Evolutionary conservation across 352 stramenopile species (phyloP).

Genomic region (Thalassiosira livingstoniorum): DNA sequence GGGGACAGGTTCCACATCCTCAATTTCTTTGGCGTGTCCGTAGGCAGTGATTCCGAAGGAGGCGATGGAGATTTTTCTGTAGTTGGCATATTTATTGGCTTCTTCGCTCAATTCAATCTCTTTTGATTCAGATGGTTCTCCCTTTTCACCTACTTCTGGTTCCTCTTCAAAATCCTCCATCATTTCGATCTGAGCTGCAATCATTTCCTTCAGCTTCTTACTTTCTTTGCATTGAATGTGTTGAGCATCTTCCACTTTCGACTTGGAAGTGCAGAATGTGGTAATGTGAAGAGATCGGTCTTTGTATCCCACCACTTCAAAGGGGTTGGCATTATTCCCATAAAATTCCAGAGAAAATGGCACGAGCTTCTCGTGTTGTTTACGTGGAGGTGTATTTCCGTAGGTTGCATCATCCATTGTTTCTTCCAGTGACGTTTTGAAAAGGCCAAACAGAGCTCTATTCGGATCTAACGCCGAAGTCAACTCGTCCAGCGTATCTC

Average conservation of each 20-base stretch:
- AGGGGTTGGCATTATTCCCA: background rate
- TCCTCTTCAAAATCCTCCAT: slow-evolving; percentile 7
- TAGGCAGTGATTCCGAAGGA: slow-evolving; percentile 36
- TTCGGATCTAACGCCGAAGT: slow-evolving; percentile 3
- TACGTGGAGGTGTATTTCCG: slow-evolving; percentile 7
- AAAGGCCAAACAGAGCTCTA: slow-evolving; percentile 16
- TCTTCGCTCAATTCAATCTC: background rate
- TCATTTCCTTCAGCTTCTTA: slow-evolving; percentile 18
- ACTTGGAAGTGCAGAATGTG: slow-evolving; percentile 6
- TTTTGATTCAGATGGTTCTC: background rate
- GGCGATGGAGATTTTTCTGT: slow-evolving; percentile 1
- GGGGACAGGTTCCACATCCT: slow-evolving; percentile 23
- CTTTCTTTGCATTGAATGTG: slow-evolving; percentile 15
- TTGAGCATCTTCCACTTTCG: slow-evolving; percentile 16
- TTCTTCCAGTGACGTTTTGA: slow-evolving; percentile 23
- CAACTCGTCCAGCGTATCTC: slow-evolving; percentile 26
- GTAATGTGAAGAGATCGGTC: slow-evolving; percentile 15
- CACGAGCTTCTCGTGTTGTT: background rate
- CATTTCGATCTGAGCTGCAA: slow-evolving; percentile 5
- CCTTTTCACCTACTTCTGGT: background rate
- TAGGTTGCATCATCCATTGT: slow-evolving; percentile 32
- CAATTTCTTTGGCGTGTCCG: slow-evolving; percentile 28
- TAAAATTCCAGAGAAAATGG: slow-evolving; percentile 24
- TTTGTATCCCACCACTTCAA: slow-evolving; percentile 8
- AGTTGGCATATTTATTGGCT: too few species aligned